These are phyloP conservation scores for Grosmannia serpens DNA, from an alignment of 2,329 filamentous ascomycete species.

Conservation along the genomic window DNA sequence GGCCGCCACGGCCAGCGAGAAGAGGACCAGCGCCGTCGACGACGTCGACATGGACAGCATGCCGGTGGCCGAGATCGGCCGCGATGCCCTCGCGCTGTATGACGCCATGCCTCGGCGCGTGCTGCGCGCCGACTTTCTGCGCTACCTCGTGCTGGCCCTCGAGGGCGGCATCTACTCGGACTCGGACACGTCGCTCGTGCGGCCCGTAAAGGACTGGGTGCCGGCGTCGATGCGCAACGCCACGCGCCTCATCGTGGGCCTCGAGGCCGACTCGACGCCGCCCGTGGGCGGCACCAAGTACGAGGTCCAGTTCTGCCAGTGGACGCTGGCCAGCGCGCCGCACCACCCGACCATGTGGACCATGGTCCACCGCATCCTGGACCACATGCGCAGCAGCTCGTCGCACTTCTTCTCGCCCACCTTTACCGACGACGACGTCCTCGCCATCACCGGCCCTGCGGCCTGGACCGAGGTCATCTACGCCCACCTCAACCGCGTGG, in stretches of 20 bases:
- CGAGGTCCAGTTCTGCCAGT: constrained; percentile 23
- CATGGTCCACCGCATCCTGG: constrained; percentile 18
- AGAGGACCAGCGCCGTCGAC: neutral
- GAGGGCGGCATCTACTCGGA: constrained; percentile 41
- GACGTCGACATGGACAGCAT: neutral
- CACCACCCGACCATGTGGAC: constrained; percentile 19
- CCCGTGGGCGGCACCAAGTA: constrained; percentile 17
- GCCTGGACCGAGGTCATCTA: constrained; percentile 21
- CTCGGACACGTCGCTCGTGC: constrained; percentile 42
- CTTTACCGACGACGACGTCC: constrained; percentile 17
- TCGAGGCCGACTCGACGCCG: constrained; percentile 20
- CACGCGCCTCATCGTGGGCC: constrained; percentile 18
- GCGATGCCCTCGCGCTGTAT: constrained; percentile 9
- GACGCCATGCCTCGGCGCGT: constrained; percentile 11
- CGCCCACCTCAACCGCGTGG: constrained; percentile 14
- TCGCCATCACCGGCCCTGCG: constrained; percentile 19
- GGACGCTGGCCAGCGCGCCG: constrained; percentile 22
- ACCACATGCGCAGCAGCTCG: neutral
- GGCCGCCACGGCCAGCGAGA: neutral
- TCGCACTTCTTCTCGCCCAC: neutral
- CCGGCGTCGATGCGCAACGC: constrained; percentile 10
- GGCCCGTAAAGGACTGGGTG: constrained; percentile 27
- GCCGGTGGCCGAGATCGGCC: neutral
- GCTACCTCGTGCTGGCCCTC: constrained; percentile 17
- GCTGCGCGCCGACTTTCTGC: constrained; percentile 16